Evolutionary conservation across 2,329 filamentous ascomycete genomes (phyloP), one percentile per base, ranked within the genome.

Genomic region (Beauveria bassiana): DNA sequence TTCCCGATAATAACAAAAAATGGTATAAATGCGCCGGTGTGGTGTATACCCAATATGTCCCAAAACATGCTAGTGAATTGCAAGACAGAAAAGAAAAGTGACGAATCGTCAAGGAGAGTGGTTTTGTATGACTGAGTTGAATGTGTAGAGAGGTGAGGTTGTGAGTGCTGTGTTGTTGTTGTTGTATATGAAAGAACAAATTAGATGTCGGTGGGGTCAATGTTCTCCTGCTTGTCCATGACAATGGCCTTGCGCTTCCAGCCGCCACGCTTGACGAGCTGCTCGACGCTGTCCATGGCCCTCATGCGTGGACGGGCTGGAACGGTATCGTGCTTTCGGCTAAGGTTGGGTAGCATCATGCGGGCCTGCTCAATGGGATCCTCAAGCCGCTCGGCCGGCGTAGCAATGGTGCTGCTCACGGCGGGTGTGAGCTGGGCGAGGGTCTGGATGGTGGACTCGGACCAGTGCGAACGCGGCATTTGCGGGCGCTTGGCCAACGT

Each of bases 201-300:
- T 45, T 16, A 57, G 26, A 31, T 47, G n/a, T 31, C 49, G 26
- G 56, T 20, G 12, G 22, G 50, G 43, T 49, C 49, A 42, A 40
- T 52, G 46, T 57, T 61, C 54, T 74, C 73, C 31, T 75, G 69
- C 38, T 69, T 64, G 61, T 73, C 68, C 61, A 78, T 77, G 68
- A 77, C 69, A 47, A 78, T 72, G 55, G 75, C 76, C 14, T 74
- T 70, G 60, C 76, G 70, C 71, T 78, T 78, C 76, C 75, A 78
- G 40, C 76, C 75, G 43, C 75, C 74, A 18, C 74, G 73, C 70
- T 76, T 76, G 65, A 76, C 70, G 42, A 75, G 75, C 65, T 77
- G 70, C 53, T 78, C 74, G 65, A 78, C 71, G 62, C 69, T 72
- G 67, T 75, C 73, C 53, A 73, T 67, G 10, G 72, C 70, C 66